These are phyloP conservation scores for Phytophthora brassicae DNA, from an alignment of 352 stramenopile genomes.

Conservation along the genomic window DNA sequence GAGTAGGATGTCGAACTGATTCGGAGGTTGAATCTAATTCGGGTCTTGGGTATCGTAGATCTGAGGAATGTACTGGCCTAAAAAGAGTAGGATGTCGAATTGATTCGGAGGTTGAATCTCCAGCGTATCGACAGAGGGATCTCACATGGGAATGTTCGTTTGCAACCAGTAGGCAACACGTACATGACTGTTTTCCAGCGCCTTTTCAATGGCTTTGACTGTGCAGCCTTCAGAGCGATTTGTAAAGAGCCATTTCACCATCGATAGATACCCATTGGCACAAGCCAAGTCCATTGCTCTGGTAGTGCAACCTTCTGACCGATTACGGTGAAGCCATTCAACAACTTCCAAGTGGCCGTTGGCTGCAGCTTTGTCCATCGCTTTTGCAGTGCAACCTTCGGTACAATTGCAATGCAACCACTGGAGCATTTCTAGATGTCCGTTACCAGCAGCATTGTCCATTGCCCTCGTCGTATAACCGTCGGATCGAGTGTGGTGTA, in stretches of 20 bases:
- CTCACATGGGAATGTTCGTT: neutral
- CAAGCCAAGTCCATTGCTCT: constrained; percentile 10
- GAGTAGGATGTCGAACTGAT: constrained; percentile 11
- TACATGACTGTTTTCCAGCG: constrained; percentile 6
- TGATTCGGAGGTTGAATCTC: constrained; percentile 2
- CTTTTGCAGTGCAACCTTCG: neutral
- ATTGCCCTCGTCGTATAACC: neutral
- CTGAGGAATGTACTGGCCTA: constrained; percentile 1
- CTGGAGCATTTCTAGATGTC: constrained; percentile 4
- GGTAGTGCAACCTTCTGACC: constrained; percentile 3
- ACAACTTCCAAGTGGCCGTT: constrained; percentile 8
- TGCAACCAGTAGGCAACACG: constrained; percentile 7
- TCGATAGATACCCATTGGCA: constrained; percentile 7
- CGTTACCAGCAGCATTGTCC: constrained; percentile 2
- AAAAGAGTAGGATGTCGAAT: constrained; percentile 10
- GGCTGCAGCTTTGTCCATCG: constrained; percentile 1
- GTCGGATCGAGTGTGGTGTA: neutral
- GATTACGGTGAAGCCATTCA: constrained; percentile 10
- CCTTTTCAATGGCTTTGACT: constrained; percentile 7
- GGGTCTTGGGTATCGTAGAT: constrained; percentile 1
- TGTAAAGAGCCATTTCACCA: constrained; percentile 6
- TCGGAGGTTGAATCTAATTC: neutral
- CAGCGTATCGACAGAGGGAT: constrained; percentile 3
- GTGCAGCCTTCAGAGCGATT: constrained; percentile 10
- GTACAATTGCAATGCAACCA: constrained; percentile 4